Base-by-base conservation (phyloP, 768 basidiomycete genomes). In the Tulasnella sp. region DNA sequence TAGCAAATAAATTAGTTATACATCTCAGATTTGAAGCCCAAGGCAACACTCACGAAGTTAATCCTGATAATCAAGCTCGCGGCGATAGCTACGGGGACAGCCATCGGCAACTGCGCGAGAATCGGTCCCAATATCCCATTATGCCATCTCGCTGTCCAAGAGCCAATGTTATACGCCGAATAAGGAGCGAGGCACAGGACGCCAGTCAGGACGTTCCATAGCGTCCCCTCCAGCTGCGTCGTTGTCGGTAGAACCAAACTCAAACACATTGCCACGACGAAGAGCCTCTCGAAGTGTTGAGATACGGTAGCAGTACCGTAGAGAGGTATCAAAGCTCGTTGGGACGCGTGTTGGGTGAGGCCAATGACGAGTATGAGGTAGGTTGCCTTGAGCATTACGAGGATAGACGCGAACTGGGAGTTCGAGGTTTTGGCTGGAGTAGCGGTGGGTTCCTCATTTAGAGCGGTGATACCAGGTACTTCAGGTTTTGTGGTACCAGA, bases 101-200 rank as follows among this genome's bases (percentile, higher is more conserved):
- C 70, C 11, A 83, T 79, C 27, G 68, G 52, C 8, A 72, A 65
- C 70, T 89, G 87, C 1, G 83, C 78, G 4, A 78, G 63, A 15
- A 80, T 74, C 10, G 86, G 78, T 0, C 86, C 86, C 65, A 75
- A 70, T 13, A 81, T 60, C 13, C 82, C 77, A 63, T 79, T 74
- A 24, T 72, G 73, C 65, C 71, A 69, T 64, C 83, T 77, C 29
- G 80, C 78, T 9, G 83, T 81, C 71, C 75, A 77, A 23, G 79
- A 77, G 30, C 81, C 78, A 21, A 79, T 71, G 80, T 81, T 86
- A 65, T 87, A 86, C 4, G 80, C 79, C n/a, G 80, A 75, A 64
- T 80, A 77, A 0, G 88, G 83, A 27, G 81, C 74, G 50, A 73
- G 58, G 51, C 76, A 72, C 34, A 81, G 68, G 27, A 75, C 67